A percentile compares a stretch with the other conserved stretches of the same genome.
Conservation (phyloP, 208 protist genomes). For the Leishmania mexicana region DNA sequence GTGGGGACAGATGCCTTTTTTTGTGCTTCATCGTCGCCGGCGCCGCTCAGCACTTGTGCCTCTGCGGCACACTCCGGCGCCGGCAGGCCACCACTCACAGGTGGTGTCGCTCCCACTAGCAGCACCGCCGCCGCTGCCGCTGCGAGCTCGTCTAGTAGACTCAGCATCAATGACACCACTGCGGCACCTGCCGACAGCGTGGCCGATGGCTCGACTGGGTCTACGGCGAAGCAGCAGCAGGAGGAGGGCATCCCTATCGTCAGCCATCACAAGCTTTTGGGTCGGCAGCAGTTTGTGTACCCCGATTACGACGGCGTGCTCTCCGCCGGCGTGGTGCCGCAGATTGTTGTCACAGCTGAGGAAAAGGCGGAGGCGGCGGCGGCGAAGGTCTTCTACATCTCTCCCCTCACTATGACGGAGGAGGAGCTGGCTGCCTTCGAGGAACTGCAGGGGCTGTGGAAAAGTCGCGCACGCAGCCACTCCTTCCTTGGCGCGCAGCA, state of each 20-base stretch:
- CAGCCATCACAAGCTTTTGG: slow-evolving; percentile 85
- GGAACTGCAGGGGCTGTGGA: slow-evolving; percentile 84
- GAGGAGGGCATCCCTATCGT: slow-evolving; percentile 73
- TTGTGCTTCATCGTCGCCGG: not conserved
- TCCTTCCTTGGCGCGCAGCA: slow-evolving; percentile 61
- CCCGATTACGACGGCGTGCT: slow-evolving; percentile 90
- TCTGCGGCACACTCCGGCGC: not conserved
- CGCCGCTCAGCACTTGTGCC: not conserved
- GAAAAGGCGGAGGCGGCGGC: slow-evolving; percentile 61
- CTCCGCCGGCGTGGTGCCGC: slow-evolving; percentile 71
- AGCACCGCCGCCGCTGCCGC: not conserved
- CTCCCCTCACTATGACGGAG: slow-evolving; percentile 54
- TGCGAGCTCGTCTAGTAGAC: not conserved
- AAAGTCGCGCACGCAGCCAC: slow-evolving; percentile 58
- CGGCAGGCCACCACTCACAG: not conserved
- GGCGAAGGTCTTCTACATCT: slow-evolving; percentile 52
- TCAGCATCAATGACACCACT: not conserved
- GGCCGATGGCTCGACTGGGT: not conserved
- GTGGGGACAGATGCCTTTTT: slow-evolving; percentile 14
- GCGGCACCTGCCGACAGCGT: not conserved
- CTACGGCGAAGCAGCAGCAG: not conserved
- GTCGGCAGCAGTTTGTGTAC: slow-evolving; percentile 70
- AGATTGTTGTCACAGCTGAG: slow-evolving; percentile 68
- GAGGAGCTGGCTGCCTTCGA: slow-evolving; percentile 82
- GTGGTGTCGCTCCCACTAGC: not conserved